A percentile compares a stretch with the other conserved stretches of the same genome.
These are phyloP conservation scores for Tetratostichococcus sp. DNA, from an alignment of 139 green algal genomes.

Conservation along the genomic window DNA sequence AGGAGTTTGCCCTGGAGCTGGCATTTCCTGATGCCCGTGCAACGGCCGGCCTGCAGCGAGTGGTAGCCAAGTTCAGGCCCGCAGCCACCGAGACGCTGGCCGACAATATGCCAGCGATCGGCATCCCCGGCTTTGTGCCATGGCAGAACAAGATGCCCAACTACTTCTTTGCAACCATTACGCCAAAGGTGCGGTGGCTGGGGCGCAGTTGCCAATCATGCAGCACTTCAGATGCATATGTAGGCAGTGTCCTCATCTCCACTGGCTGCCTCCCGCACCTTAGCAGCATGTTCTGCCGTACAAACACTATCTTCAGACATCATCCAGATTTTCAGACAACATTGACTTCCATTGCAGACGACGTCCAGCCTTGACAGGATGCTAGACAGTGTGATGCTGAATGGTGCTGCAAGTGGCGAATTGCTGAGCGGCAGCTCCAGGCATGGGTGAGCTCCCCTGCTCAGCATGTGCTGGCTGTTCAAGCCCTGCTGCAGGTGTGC, in stretches of 20 bases:
- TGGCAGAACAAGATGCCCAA: constrained; percentile 4
- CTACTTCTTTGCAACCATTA: constrained; percentile 14
- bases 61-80: constrained; percentile 5
- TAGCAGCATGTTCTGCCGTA: too few species aligned
- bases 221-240: too few species aligned
- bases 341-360: neutral
- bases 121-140: constrained; percentile 19
- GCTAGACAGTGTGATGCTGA: neutral
- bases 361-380: neutral
- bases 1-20: neutral
- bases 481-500: too few species aligned
- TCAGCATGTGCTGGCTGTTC: too few species aligned
- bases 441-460: too few species aligned
- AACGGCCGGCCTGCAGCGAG: neutral
- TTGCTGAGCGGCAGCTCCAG: neutral
- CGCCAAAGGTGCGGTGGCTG: neutral
- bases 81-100: constrained; percentile 16
- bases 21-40: neutral
- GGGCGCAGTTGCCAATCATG: too few species aligned
- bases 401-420: neutral
- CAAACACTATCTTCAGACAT: too few species aligned
- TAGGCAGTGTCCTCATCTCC: too few species aligned
- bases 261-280: too few species aligned
- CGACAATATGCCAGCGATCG: constrained; percentile 15
- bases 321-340: too few species aligned